Evolutionary conservation across 2,329 filamentous ascomycete species (phyloP).

Genomic region (Dactylellina sp.): DNA sequence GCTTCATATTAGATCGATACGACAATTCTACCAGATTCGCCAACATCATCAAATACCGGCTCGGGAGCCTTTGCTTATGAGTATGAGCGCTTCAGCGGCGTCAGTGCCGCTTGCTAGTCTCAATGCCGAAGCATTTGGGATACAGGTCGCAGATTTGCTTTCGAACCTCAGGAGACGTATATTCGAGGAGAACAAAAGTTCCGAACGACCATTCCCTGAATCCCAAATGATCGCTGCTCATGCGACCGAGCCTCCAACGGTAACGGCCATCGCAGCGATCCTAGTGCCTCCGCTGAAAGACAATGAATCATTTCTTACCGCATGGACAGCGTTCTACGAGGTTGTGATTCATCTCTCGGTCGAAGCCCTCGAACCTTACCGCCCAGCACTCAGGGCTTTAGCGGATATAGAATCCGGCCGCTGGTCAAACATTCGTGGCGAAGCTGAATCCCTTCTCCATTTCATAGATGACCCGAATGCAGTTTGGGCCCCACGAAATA

Average conservation of each 20-base stretch:
- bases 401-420: neutral
- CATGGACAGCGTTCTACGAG: constrained; percentile 3
- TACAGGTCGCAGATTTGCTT: too few species aligned
- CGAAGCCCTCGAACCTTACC: constrained; percentile 3
- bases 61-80: too few species aligned
- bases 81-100: too few species aligned
- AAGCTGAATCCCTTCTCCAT: constrained; percentile 4
- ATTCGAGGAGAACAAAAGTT: too few species aligned
- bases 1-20: too few species aligned
- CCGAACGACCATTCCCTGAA: neutral
- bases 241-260: constrained; percentile 1
- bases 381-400: neutral
- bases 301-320: neutral
- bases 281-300: neutral
- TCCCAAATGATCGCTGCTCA: neutral
- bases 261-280: constrained; percentile 3
- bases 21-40: too few species aligned
- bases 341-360: constrained; percentile 9
- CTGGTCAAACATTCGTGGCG: neutral
- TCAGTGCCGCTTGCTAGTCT: too few species aligned
- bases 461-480: constrained; percentile 19
- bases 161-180: too few species aligned
- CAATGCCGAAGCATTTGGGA: too few species aligned
- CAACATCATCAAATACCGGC: too few species aligned
- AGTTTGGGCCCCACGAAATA: constrained; percentile 10